phyloP scores from a whole-genome alignment of 2,329 filamentous ascomycete genomes.

The Colletotrichum eleusines region DNA sequence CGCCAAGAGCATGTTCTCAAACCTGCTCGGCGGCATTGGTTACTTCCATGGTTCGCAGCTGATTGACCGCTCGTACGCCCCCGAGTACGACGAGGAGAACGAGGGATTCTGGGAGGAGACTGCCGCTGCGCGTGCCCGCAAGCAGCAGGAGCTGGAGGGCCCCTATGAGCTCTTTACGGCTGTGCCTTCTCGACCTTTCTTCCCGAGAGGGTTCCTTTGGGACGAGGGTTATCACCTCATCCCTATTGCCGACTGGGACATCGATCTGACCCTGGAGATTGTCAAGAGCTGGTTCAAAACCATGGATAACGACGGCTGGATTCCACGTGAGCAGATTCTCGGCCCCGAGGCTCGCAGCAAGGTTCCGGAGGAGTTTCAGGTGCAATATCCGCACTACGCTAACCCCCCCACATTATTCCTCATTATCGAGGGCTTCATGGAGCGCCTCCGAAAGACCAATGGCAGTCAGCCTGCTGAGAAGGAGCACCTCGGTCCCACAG shows the following conservation, averaged over 20 bases:
- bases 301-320: conserved; percentile 98
- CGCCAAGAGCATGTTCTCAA: conserved; percentile 92
- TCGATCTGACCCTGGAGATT: conserved; percentile 87
- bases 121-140: conserved; percentile 79
- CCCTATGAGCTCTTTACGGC: conserved; percentile 91
- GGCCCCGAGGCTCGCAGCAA: conserved; percentile 93
- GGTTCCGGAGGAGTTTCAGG: conserved; percentile 91
- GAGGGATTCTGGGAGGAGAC: conserved; percentile 97
- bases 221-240: conserved; percentile 97
- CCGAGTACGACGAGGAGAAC: conserved; percentile 93
- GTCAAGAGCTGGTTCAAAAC: conserved; percentile 95
- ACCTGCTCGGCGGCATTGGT: conserved; percentile 91
- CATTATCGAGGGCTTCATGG: conserved; percentile 85
- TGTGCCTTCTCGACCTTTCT: conserved; percentile 94
- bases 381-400: conserved; percentile 96
- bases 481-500: conserved; percentile 57
- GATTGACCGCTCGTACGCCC: conserved; percentile 90
- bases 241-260: conserved; percentile 93
- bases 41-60: conserved; percentile 93
- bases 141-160: conserved; percentile 78
- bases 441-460: conserved; percentile 74
- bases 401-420: conserved; percentile 97
- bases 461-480: conserved; percentile 58
- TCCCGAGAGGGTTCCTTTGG: conserved; percentile 96
- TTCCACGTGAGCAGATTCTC: conserved; percentile 94